These are phyloP conservation scores for Pseudocercospora eumusae DNA, from an alignment of 2,329 filamentous ascomycete species.

Conservation along the genomic window DNA sequence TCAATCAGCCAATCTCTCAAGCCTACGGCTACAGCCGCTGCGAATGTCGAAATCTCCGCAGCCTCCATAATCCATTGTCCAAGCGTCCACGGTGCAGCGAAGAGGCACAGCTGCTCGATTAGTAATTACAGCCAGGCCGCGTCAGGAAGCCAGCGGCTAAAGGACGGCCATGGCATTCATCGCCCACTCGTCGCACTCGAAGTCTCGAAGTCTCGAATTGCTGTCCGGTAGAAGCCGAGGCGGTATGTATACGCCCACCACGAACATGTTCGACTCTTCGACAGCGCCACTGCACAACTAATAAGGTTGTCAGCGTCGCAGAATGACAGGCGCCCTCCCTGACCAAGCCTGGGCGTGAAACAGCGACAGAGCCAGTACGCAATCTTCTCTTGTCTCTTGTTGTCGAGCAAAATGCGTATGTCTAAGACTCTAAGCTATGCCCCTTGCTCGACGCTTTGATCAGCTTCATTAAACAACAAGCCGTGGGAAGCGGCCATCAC, in stretches of 20 bases:
- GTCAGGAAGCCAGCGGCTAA: neutral
- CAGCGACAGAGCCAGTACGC: conserved; percentile 6
- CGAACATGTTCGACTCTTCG: neutral
- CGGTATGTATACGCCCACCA: neutral
- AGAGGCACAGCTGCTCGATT: neutral
- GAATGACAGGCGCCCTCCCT: neutral
- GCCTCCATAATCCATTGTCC: neutral
- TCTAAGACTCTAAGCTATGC: too few species aligned
- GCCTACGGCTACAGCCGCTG: neutral
- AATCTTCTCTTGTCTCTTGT: conserved; percentile 14
- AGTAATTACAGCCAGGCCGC: neutral
- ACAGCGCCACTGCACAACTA: neutral
- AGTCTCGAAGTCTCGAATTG: too few species aligned
- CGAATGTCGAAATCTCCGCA: conserved; percentile 2
- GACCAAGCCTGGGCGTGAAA: conserved; percentile 1
- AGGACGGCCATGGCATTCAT: neutral
- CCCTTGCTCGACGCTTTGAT: conserved; percentile 29
- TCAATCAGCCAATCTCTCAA: neutral
- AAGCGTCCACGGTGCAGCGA: neutral
- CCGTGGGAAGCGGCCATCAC: conserved; percentile 22
- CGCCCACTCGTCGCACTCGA: neutral
- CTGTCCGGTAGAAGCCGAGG: neutral
- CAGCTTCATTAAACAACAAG: conserved; percentile 32
- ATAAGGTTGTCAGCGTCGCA: conserved; percentile 2
- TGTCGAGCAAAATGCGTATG: too few species aligned